Evolutionary conservation across 768 basidiomycete species (phyloP), one percentile per base, ranked within the genome.

Genomic region (Boletus sp.): DNA sequence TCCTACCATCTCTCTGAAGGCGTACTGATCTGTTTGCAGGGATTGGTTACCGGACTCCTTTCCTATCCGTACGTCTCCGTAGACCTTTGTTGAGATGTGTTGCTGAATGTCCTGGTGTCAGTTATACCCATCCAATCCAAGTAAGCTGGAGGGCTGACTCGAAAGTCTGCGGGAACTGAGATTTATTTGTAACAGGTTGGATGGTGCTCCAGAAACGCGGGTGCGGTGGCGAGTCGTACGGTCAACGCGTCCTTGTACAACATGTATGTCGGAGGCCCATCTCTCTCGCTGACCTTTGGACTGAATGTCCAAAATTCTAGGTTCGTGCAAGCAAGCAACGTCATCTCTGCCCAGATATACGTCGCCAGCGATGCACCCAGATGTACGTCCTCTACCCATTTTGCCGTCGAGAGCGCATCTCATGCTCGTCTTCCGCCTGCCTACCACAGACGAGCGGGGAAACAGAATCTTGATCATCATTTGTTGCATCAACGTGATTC

Each of bases 201-300:
- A 24, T 24, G 24, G 24, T 24, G 24, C 24, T 24, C 24, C 24
- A 24, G 24, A 30, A 85, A 85, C 56, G 74, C 83, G 0, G 83
- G 83, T 32, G 81, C 77, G 2, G 84, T 85, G 11, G 82, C 83
- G 7, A 81, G 81, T 55, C 74, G 83, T 12, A 84, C 83, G 0
- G 82, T 84, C 48, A n/a, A 24, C 24, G 24, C 24, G 24, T 24
- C 24, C 24, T 24, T 24, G 24, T 24, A 24, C 24, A 24, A 24
- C 24, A 24, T 24, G 24, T 24, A 24, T 24, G 24, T 24, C 24
- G 2, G 3, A 24, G 24, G 24, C 24, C 24, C 24, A 24, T 24
- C 2, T 3, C 24, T 24, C 24, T 24, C 24, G 24, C 24, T 24
- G 24, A 24, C 24, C 24, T 24, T 24, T 24, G 24, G 24, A 24